Percentiles rank a stretch among this genome's conserved stretches.
phyloP scores from a whole-genome alignment of 192 early-diverging fungal genomes.

The Obelidium mucronatum region DNA sequence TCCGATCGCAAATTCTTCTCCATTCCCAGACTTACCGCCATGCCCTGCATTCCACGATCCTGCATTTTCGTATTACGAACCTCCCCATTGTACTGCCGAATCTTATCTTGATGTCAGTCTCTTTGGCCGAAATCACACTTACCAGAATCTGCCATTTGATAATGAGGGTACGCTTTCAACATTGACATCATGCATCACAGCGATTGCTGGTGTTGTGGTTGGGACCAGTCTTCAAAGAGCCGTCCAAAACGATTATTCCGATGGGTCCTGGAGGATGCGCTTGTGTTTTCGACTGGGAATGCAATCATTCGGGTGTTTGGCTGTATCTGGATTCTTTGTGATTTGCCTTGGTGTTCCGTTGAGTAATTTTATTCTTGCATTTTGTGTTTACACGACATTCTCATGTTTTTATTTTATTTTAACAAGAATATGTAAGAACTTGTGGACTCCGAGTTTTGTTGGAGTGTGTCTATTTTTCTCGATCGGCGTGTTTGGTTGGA shows the following conservation, averaged over 20 bases:
- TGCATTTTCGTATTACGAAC: conserved; percentile 13
- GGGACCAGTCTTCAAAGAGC: conserved; percentile 32
- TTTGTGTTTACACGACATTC: no score
- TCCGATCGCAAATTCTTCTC: not conserved
- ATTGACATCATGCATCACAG: conserved; percentile 50
- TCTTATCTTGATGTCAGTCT: conserved; percentile 50
- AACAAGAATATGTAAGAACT: conserved; percentile 58
- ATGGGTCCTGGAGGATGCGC: conserved; percentile 28
- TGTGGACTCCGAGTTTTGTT: conserved; percentile 64
- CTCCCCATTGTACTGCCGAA: conserved; percentile 56
- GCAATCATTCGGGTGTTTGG: not conserved
- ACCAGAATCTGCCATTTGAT: conserved; percentile 47
- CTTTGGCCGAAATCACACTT: conserved; percentile 41
- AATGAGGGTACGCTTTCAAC: conserved; percentile 59
- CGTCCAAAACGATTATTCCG: conserved; percentile 16
- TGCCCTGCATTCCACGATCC: not conserved
- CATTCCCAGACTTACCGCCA: conserved; percentile 1
- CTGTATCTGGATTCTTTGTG: conserved; percentile 5
- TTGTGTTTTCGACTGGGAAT: not conserved
- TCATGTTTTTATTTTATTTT: no score
- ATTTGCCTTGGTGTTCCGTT: conserved; percentile 47
- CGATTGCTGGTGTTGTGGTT: conserved; percentile 53
- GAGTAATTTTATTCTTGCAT: no score
- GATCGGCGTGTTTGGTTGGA: conserved; percentile 29
- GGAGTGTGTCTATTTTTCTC: conserved; percentile 45